Base-by-base conservation (phyloP, 108 stramenopile genomes). In the Pseudonitzschia pungens region DNA sequence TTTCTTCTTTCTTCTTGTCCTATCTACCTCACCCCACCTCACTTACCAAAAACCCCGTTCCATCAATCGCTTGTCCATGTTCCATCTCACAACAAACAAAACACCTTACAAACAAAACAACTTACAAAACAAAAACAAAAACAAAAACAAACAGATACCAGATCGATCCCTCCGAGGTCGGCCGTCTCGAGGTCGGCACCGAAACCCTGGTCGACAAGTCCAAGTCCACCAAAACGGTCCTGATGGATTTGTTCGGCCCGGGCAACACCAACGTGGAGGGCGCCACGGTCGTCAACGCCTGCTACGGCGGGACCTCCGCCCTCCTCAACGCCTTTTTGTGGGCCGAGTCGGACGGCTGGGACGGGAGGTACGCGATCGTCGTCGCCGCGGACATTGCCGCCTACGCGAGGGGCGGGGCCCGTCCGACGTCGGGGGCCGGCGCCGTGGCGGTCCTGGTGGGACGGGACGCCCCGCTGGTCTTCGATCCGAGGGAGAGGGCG, bases 301-400 rank as follows among this genome's bases (percentile, higher is more conserved):
- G 98, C 85, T 99, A 99, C 77, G 98, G 98, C 11, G 98, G 98
- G 28, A 98, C 98, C 12, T 92, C 97, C 18, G 97, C 98, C 10
- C 76, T 99, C 29, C 76, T 99, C 59, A 98, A 99, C 77, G 94
- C 97, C 45, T 83, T 96, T 69, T 68, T 83, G 12, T 99, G 97
- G 97, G 84, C 88, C 10, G 96, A 98, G 80, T 86, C 84, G 70
- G 83, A 83, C 62, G 94, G 82, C 22, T 98, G 96, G 92, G 97
- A 99, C 75, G 97, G 96, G 14, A 90, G 96, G 22, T 97, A 93
- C 74, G 98, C 97, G 65, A 91, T 99, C 74, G 97, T 97, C 52
- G 96, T 99, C 14, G 91, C 93, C 9, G 97, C 94, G 24, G 98
- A 99, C 77, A 97, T 98, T 75, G 96, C 94, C 36, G 84, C 94